phyloP scores from a whole-genome alignment of 2,329 filamentous ascomycete species.

The Aspergillus unguis region DNA sequence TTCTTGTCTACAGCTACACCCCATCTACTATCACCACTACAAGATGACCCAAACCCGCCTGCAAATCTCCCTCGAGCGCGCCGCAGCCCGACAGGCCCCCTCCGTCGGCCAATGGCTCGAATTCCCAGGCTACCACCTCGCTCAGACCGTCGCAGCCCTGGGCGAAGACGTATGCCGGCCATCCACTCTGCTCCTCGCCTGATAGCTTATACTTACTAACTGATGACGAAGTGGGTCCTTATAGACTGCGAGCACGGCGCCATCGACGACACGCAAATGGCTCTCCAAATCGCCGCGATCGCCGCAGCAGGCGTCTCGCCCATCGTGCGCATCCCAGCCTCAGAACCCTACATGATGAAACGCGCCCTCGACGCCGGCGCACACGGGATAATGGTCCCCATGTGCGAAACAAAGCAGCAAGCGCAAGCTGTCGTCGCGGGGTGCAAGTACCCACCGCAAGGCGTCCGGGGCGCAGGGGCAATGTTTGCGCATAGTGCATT shows the following conservation, averaged over 20 bases:
- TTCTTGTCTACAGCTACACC: neutral
- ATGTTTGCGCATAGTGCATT: neutral
- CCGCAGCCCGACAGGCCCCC: neutral
- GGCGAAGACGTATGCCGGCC: constrained; percentile 2
- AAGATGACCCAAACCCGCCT: neutral
- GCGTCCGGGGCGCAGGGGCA: constrained; percentile 24
- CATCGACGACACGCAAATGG: constrained; percentile 19
- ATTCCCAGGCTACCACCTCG: constrained; percentile 4
- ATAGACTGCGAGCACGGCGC: constrained; percentile 25
- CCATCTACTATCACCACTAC: too few species aligned
- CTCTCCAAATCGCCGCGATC: constrained; percentile 28
- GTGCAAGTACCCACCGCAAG: constrained; percentile 27
- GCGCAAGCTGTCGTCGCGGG: constrained; percentile 10
- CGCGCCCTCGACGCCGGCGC: constrained; percentile 28
- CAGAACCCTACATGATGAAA: constrained; percentile 24
- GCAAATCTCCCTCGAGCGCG: constrained; percentile 1
- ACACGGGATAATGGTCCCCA: constrained; percentile 26
- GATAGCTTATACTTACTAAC: neutral
- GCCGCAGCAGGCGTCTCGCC: constrained; percentile 26
- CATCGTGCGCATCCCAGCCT: constrained; percentile 23
- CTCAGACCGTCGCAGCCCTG: neutral
- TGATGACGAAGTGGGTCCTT: constrained; percentile 14
- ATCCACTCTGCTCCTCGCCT: neutral
- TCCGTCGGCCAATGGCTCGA: constrained; percentile 4
- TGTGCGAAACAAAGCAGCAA: constrained; percentile 31